phyloP scores from a whole-genome alignment of 176 grass and related monocot genomes.

The Elymus sibiricus region DNA sequence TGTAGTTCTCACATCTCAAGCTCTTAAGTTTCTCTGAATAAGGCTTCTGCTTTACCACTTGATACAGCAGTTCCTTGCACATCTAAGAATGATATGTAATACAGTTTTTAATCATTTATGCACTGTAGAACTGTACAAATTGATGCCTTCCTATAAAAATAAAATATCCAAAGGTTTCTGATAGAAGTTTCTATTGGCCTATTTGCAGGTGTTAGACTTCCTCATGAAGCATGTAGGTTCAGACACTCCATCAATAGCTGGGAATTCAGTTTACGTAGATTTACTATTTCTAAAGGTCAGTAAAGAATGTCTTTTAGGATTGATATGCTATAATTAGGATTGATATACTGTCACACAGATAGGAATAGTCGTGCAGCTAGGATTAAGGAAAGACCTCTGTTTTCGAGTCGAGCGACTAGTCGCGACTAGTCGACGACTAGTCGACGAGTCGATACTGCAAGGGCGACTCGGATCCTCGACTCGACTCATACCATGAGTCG shows the following conservation, averaged over 20 bases:
- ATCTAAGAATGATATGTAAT: neutral
- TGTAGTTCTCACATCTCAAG: neutral
- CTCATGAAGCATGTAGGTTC: slow-evolving; percentile 59
- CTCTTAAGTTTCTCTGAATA: neutral
- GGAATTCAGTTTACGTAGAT: slow-evolving; percentile 83
- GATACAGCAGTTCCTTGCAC: neutral
- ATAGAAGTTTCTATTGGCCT: neutral
- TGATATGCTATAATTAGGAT: neutral
- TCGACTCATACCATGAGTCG: too few relatives aligned
- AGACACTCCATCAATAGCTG: slow-evolving; percentile 63
- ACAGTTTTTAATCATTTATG: neutral
- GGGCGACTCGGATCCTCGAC: too few relatives aligned
- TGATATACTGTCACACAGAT: neutral
- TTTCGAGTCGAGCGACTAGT: too few relatives aligned
- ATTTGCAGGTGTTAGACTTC: slow-evolving; percentile 77
- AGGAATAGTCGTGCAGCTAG: neutral
- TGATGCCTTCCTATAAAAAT: neutral
- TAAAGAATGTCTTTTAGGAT: neutral
- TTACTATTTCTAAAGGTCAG: slow-evolving; percentile 83
- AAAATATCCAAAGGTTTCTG: neutral
- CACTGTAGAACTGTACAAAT: neutral
- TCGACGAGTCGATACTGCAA: too few relatives aligned
- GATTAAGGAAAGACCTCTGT: neutral
- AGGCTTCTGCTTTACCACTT: neutral
- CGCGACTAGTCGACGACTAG: too few relatives aligned